Evolutionary conservation across 805 yeast species (phyloP), one percentile per base, ranked within the genome.

Genomic region (Blastobotrys mokoenaii): DNA sequence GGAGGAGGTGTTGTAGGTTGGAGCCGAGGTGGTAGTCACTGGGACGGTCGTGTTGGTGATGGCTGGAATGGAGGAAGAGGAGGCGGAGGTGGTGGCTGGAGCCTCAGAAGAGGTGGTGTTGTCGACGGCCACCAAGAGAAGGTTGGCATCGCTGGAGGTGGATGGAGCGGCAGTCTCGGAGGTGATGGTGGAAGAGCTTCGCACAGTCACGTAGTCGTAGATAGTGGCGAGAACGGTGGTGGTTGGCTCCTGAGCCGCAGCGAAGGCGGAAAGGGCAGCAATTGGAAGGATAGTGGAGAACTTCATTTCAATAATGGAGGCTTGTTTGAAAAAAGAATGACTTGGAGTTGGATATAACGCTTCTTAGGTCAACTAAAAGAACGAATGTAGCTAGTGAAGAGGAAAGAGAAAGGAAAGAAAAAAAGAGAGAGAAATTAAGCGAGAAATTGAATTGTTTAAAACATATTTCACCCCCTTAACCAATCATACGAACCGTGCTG

Each of bases 171-270:
- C 45, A 17, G 48, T 45, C n/a, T n/a, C n/a, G n/a, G n/a, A n/a
- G 38, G 45, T 43, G 36, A 25, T 25, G 12, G 29, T 33, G 30
- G 37, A 20, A 29, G 31, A 35, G 52, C 50, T 37, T 46, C 46
- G 25, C 51, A 43, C 25, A 49, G 57, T 53, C 35, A 53, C 53
- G 46, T 49, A 53, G 43, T 52, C 55, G 34, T 47, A 48, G 46
- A 52, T 44, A 27, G 57, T 53, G 27, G 52, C 47, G 40, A 31
- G 47, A 43, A 53, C 36, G 44, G 57, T 53, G 41, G 57, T 53
- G 44, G 53, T 51, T 35, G 44, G 22, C 38, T 53, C 57, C 32
- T 45, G 43, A 16, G 49, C 43, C 16, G 46, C 33, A 25, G 48
- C 49, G n/a, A 44, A 36, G 15, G 46, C 40, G 20, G 48, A 43